Conservation (phyloP, 2,329 filamentous ascomycete genomes). For the Alternaria atra region DNA sequence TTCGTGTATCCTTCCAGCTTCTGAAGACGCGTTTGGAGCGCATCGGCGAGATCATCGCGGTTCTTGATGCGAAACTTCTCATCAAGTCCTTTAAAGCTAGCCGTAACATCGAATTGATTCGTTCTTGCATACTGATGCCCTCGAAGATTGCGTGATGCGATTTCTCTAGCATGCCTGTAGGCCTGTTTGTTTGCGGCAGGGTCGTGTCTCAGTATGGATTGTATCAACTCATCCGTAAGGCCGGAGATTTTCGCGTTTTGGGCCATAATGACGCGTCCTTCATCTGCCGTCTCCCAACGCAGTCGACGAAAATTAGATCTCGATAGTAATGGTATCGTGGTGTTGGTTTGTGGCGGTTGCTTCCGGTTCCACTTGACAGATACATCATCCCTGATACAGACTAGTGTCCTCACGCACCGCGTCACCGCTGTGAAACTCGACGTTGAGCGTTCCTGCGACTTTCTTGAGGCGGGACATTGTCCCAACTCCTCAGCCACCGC, state of each 20-base stretch:
- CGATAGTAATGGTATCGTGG: neutral
- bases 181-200: slow-evolving; percentile 43
- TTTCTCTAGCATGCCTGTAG: slow-evolving; percentile 51
- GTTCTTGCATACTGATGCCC: slow-evolving; percentile 56
- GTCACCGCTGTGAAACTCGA: slow-evolving; percentile 22
- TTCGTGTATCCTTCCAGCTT: slow-evolving; percentile 64
- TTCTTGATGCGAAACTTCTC: slow-evolving; percentile 87
- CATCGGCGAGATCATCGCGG: slow-evolving; percentile 80
- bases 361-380: slow-evolving; percentile 17
- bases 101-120: slow-evolving; percentile 60
- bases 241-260: slow-evolving; percentile 71
- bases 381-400: slow-evolving; percentile 10
- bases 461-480: slow-evolving; percentile 18
- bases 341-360: slow-evolving; percentile 13
- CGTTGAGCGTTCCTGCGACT: slow-evolving; percentile 2
- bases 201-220: slow-evolving; percentile 65
- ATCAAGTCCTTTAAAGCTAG: slow-evolving; percentile 64
- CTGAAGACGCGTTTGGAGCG: slow-evolving; percentile 66
- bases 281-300: neutral
- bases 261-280: slow-evolving; percentile 65
- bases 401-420: slow-evolving; percentile 16
- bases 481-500: slow-evolving; percentile 6
- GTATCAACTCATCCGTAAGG: slow-evolving; percentile 76
- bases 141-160: slow-evolving; percentile 51
- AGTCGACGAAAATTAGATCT: neutral